These are phyloP conservation scores for Hura crepitans DNA, from an alignment of 441 rosid species.

Conservation along the genomic window DNA sequence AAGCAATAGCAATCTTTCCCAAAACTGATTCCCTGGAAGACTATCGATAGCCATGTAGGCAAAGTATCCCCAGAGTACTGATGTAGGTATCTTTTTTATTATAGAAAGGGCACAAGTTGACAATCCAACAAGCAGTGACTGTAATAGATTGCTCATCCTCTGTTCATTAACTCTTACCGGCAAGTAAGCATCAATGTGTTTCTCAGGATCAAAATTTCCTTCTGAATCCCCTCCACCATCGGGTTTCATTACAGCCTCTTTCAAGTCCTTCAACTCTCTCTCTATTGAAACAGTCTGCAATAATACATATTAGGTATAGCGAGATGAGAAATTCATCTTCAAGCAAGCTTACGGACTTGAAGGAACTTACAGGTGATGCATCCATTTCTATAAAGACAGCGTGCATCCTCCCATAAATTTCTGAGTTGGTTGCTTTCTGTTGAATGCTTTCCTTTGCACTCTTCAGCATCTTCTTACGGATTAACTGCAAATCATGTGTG, in stretches of 20 bases:
- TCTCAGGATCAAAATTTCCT: conserved; percentile 40
- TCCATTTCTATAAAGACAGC: conserved; percentile 43
- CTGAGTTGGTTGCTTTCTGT: conserved; percentile 39
- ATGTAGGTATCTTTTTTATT: conserved; percentile 49
- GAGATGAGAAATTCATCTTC: too few relatives aligned
- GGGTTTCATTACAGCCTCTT: conserved; percentile 42
- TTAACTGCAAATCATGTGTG: conserved; percentile 32
- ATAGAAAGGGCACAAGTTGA: conserved; percentile 39
- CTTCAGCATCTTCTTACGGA: conserved; percentile 43
- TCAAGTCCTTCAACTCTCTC: conserved; percentile 41
- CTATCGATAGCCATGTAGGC: conserved; percentile 59
- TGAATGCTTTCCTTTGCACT: conserved; percentile 46
- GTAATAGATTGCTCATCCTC: conserved; percentile 20
- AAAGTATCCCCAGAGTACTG: conserved; percentile 59
- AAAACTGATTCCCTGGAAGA: conserved; percentile 56
- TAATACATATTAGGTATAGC: too few relatives aligned
- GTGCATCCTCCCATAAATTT: conserved; percentile 46
- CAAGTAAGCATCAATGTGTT: conserved; percentile 48
- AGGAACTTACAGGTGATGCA: conserved; percentile 29
- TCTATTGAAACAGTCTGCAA: too few relatives aligned
- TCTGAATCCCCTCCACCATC: conserved; percentile 22
- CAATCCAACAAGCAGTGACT: conserved; percentile 34
- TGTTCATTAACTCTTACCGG: conserved; percentile 60
- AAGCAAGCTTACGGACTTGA: too few relatives aligned
- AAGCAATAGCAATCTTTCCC: conserved; percentile 50